Conservation (phyloP, 2,329 filamentous ascomycete species). For the Penicillium sp. region DNA sequence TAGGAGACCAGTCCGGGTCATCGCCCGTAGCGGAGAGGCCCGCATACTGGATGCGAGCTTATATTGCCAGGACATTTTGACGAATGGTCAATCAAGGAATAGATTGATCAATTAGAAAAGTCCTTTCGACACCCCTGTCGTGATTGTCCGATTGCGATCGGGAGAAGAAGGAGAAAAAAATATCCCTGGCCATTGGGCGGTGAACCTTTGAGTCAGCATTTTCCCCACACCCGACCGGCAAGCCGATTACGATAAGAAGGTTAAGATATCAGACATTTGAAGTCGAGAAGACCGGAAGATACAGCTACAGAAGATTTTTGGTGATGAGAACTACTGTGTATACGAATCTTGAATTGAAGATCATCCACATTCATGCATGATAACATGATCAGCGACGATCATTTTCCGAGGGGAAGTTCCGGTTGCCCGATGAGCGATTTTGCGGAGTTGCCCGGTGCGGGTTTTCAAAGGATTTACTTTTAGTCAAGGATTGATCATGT, state of each 20-base stretch:
- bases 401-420: conserved; percentile 3
- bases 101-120: conserved; percentile 5
- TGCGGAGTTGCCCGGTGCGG: conserved; percentile 8
- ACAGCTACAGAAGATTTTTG: background rate
- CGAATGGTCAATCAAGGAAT: background rate
- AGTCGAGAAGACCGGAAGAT: background rate
- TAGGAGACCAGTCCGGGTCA: conserved; percentile 29
- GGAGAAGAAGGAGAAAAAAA: conserved; percentile 13
- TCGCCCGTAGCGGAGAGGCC: conserved; percentile 31
- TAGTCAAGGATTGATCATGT: conserved; percentile 1
- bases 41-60: conserved; percentile 30
- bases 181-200: conserved; percentile 18
- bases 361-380: background rate
- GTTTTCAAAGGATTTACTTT: background rate
- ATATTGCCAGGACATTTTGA: conserved; percentile 32
- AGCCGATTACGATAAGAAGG: conserved; percentile 1
- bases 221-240: conserved; percentile 8
- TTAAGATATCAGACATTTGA: background rate
- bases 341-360: background rate
- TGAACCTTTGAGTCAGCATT: conserved; percentile 24
- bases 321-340: background rate
- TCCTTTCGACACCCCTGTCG: conserved; percentile 4
- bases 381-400: background rate
- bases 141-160: conserved; percentile 4
- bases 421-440: background rate